Base-by-base conservation (phyloP, 805 yeast genomes). In the Cyberlindnera veronae region DNA sequence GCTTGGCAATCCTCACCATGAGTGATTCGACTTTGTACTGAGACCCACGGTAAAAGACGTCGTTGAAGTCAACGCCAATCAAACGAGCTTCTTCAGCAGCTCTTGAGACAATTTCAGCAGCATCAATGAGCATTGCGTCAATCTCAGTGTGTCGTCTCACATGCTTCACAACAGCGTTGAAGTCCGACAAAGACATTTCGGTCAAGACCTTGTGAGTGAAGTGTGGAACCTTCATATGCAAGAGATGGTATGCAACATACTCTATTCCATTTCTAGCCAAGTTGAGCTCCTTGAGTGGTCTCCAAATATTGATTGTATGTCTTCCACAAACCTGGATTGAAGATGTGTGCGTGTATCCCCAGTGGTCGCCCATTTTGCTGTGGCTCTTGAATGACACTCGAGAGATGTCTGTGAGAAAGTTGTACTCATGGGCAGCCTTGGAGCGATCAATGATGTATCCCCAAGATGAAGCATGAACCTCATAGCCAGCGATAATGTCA, bases 21-120 rank as follows among this genome's bases (percentile, higher is more conserved):
- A 90, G 71, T 1, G 97, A 85, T 56, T 93, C 99, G 3, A 93
- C 96, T 57, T 87, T 90, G 58, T 72, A 93, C 56, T 93, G 99
- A 0, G 98, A 91, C 0, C 99, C 99, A 43, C 99, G 62, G 37
- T 86, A 84, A 44, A 84, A 77, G 8, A 89, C 87, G 3, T 97
- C 87, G 55, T 80, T 74, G 58, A 89, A 93, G 52, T 93, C 98
- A 20, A 93, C 77, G 0, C 99, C 99, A 17, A 89, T 72, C 23
- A 93, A 60, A 34, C 96, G 68, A 0, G 96, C 86, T 59, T 86
- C 85, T 50, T 90, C 98, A 12, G 83, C 76, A 16, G 84, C 85
- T 50, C 81, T 71, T 11, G 79, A 69, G 2, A 91, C 68, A 5
- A 85, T 53, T 51, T 89, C 96, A 39, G 77, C 80, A 17, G 74